A percentile compares a stretch with the other conserved stretches of the same genome.
phyloP scores from a whole-genome alignment of 805 yeast genomes.

The Debaryomyces hansenii region DNA sequence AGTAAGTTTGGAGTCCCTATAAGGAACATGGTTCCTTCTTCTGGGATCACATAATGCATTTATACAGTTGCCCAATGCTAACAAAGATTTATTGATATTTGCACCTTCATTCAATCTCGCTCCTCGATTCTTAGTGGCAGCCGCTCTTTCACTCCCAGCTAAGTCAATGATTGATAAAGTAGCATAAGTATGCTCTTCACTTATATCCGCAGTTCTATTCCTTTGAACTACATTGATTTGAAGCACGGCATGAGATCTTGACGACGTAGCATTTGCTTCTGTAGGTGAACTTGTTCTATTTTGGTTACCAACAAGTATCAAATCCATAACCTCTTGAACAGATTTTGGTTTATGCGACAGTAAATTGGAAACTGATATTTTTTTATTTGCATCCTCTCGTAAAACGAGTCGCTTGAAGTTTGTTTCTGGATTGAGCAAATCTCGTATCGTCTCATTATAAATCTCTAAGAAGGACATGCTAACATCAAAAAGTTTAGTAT shows the following conservation, averaged over 20 bases:
- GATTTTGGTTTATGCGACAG: constrained; percentile 59
- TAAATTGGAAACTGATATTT: constrained; percentile 71
- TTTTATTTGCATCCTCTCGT: constrained; percentile 67
- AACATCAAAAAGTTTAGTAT: constrained; percentile 58
- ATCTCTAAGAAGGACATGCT: constrained; percentile 79
- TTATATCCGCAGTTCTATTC: constrained; percentile 59
- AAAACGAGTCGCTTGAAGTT: constrained; percentile 50
- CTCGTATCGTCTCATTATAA: constrained; percentile 86
- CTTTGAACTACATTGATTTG: constrained; percentile 72
- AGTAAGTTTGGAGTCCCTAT: constrained; percentile 87
- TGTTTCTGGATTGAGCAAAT: constrained; percentile 63
- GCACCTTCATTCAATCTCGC: constrained; percentile 86
- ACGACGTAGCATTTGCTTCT: constrained; percentile 85
- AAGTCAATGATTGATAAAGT: constrained; percentile 85
- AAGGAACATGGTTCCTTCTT: constrained; percentile 75
- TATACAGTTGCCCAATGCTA: constrained; percentile 92
- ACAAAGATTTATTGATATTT: constrained; percentile 80
- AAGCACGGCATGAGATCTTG: constrained; percentile 91
- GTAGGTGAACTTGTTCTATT: constrained; percentile 86
- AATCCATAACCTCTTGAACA: constrained; percentile 75
- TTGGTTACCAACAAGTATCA: constrained; percentile 67
- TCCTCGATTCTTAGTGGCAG: constrained; percentile 85
- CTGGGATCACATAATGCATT: constrained; percentile 82
- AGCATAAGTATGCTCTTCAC: constrained; percentile 70
- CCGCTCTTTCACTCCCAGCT: constrained; percentile 95